Percentiles rank a stretch among this genome's conserved stretches.
phyloP scores from a whole-genome alignment of 148 eudicot genomes.

The Polygonum maritimum region DNA sequence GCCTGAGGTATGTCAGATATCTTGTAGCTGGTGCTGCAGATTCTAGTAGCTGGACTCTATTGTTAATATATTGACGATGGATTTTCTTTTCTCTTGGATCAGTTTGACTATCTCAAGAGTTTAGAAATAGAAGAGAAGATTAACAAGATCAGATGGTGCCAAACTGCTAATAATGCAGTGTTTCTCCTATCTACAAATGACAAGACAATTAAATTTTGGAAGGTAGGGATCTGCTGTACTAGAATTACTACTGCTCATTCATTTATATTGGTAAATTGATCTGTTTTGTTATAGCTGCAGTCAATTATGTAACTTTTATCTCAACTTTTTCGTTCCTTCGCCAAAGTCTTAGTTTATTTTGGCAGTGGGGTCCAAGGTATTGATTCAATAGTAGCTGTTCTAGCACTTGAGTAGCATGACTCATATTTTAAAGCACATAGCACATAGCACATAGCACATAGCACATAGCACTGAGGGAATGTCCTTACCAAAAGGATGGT shows the following conservation, averaged over 20 bases:
- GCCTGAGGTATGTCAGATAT: slow-evolving; percentile 39
- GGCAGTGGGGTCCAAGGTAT: not conserved
- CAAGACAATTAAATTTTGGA: slow-evolving; percentile 65
- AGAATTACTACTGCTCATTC: not conserved
- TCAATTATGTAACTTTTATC: not conserved
- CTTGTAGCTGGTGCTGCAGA: not conserved
- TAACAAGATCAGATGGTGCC: slow-evolving; percentile 57
- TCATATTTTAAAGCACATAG: not conserved
- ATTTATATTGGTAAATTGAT: not conserved
- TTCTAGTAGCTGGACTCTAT: not conserved
- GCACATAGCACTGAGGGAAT: not conserved
- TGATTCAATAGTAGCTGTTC: not conserved
- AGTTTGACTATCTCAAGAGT: slow-evolving; percentile 73
- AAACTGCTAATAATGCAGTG: slow-evolving; percentile 30
- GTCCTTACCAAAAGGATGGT: not conserved
- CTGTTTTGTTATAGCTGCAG: not conserved
- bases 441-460: not conserved
- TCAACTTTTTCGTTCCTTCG: not conserved
- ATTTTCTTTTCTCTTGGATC: not conserved
- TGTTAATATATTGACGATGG: not conserved
- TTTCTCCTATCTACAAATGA: slow-evolving; percentile 60
- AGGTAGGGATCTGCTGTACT: slow-evolving; percentile 27
- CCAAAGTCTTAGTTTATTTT: not conserved
- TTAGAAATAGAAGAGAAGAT: slow-evolving; percentile 65
- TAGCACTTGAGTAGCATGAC: not conserved